Evolutionary conservation across 345 rosid genomes (phyloP).

Genomic region (Dimocarpus longan): DNA sequence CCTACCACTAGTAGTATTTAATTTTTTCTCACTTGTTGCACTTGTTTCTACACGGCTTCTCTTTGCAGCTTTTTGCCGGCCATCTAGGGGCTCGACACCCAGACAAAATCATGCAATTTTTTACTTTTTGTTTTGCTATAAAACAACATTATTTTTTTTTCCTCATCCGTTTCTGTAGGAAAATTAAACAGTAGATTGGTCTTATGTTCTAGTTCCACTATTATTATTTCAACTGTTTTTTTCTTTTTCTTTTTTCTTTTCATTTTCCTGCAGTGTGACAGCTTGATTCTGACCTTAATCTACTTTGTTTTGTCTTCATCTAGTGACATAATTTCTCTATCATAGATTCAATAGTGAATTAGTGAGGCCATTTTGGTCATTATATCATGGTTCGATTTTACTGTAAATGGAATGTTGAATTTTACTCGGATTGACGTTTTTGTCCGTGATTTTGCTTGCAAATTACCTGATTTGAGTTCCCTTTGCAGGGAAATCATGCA

Average conservation of each 20-base stretch:
- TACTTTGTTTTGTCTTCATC: conserved; percentile 25
- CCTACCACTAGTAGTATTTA: background rate
- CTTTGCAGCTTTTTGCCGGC: conserved; percentile 88
- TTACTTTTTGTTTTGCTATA: conserved; percentile 19
- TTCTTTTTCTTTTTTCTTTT: conserved; percentile 16
- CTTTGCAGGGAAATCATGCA: conserved; percentile 92
- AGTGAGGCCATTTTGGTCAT: conserved; percentile 12
- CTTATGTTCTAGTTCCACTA: background rate
- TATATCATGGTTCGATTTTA: background rate
- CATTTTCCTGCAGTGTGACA: background rate
- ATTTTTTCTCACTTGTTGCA: background rate
- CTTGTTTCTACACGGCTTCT: conserved; percentile 70
- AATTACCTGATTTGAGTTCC: background rate
- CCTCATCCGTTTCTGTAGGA: conserved; percentile 12
- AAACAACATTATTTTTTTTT: conserved; percentile 14
- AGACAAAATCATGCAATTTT: conserved; percentile 46
- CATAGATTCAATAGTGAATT: conserved; percentile 13
- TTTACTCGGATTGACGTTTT: background rate
- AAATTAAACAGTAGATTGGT: conserved; percentile 28
- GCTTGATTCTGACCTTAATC: conserved; percentile 12
- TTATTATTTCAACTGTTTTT: background rate
- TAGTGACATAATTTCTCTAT: conserved; percentile 20
- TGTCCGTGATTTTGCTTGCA: background rate
- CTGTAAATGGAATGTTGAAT: background rate
- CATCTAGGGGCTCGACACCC: conserved; percentile 45